A percentile compares a stretch with the other conserved stretches of the same genome.
These are phyloP conservation scores for Cryptosporidium ubiquitum DNA, from an alignment of 169 alveolate genomes.

Conservation along the genomic window DNA sequence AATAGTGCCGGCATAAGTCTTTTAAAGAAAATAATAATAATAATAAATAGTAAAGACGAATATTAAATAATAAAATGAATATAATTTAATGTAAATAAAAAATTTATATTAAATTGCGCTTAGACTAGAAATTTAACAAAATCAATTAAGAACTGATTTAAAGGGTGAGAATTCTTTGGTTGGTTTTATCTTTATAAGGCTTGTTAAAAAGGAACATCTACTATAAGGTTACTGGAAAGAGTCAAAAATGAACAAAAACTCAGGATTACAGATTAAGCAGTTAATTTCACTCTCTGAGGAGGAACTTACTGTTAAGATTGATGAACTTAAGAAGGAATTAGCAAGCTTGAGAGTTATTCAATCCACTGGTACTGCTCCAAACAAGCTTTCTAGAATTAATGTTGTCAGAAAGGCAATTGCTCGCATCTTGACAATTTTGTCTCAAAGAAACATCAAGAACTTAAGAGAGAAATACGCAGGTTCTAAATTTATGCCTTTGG, in stretches of 20 bases:
- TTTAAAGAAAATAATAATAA: background rate
- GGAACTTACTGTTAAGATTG: slow-evolving; percentile 90
- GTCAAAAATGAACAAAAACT: slow-evolving; percentile 28
- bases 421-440: slow-evolving; percentile 91
- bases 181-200: slow-evolving; percentile 7
- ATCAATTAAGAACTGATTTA: background rate
- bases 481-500: slow-evolving; percentile 87
- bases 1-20: slow-evolving; percentile 23
- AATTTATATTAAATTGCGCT: background rate
- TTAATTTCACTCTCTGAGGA: slow-evolving; percentile 79
- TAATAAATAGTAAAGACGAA: slow-evolving; percentile 1
- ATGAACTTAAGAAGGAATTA: slow-evolving; percentile 90
- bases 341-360: slow-evolving; percentile 90
- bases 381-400: slow-evolving; percentile 88
- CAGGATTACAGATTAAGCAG: slow-evolving; percentile 43
- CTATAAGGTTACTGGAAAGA: background rate
- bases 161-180: background rate
- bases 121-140: background rate
- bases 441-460: slow-evolving; percentile 88
- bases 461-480: slow-evolving; percentile 85
- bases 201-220: background rate
- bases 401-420: slow-evolving; percentile 93
- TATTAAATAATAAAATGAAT: slow-evolving; percentile 2
- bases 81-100: background rate
- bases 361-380: slow-evolving; percentile 91